A percentile compares a stretch with the other conserved stretches of the same genome.
These are phyloP conservation scores for Remersonia thermophila DNA, from an alignment of 2,329 filamentous ascomycete genomes.

Conservation along the genomic window DNA sequence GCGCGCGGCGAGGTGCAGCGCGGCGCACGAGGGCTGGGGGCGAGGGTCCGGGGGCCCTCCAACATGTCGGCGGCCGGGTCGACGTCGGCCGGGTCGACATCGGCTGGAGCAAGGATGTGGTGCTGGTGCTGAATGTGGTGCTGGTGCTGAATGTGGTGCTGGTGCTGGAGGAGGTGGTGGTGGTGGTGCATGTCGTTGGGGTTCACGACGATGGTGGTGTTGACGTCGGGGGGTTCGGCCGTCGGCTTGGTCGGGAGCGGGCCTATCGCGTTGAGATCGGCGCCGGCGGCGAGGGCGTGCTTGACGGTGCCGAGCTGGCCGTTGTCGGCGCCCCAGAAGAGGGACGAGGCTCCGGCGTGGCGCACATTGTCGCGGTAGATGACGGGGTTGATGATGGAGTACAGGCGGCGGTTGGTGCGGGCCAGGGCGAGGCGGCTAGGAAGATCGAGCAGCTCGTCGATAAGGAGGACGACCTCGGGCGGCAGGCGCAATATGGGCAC, in stretches of 20 bases:
- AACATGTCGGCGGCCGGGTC: conserved; percentile 5
- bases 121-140: background rate
- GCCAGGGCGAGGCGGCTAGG: conserved; percentile 12
- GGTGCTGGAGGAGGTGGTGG: background rate
- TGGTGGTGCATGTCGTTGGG: background rate
- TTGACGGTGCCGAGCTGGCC: conserved; percentile 15
- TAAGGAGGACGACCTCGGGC: conserved; percentile 13
- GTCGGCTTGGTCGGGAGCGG: conserved; percentile 6
- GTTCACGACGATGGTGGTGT: background rate
- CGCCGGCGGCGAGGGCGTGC: conserved; percentile 15
- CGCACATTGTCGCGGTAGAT: conserved; percentile 14
- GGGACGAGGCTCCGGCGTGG: conserved; percentile 4
- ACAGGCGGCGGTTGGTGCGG: conserved; percentile 11
- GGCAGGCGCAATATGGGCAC: conserved; percentile 13
- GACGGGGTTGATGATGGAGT: conserved; percentile 14
- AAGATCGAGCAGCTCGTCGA: conserved; percentile 11
- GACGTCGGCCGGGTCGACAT: conserved; percentile 5
- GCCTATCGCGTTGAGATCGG: conserved; percentile 11
- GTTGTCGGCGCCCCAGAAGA: conserved; percentile 16
- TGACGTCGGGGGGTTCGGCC: background rate
- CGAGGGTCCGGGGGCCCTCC: background rate
- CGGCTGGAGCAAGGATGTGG: background rate
- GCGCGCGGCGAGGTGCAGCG: conserved; percentile 17
- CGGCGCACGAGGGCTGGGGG: conserved; percentile 7
- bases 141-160: background rate